Percentiles rank a stretch among this genome's conserved stretches.
Conservation (phyloP, 495 filamentous ascomycete genomes). For the Aspergillus carlsbadensis region DNA sequence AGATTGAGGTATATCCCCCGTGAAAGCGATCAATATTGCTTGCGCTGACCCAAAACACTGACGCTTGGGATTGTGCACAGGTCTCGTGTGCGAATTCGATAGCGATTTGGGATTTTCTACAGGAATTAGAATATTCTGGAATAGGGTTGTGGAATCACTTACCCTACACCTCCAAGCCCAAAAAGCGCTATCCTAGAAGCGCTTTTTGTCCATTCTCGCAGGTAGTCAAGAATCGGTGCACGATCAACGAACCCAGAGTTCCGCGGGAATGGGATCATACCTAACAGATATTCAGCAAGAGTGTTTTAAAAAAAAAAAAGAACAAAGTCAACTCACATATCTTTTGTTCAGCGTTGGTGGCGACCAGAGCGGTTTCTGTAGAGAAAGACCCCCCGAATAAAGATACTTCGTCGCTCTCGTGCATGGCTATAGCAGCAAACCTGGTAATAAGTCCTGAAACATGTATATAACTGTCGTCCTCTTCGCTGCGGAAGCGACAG, state of each 20-base stretch:
- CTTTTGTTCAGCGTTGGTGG: background rate
- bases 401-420: background rate
- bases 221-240: background rate
- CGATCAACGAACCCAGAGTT: conserved; percentile 12
- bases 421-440: conserved; percentile 10
- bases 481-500: conserved; percentile 24
- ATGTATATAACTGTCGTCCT: conserved; percentile 25
- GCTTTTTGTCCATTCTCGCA: conserved; percentile 2
- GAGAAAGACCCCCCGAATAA: conserved; percentile 2
- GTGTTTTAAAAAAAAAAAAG: too few relatives aligned
- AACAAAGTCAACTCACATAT: conserved; percentile 4
- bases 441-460: conserved; percentile 14
- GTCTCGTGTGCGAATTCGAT: conserved; percentile 40
- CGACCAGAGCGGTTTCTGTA: background rate
- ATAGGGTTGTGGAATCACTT: background rate
- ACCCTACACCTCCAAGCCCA: conserved; percentile 33
- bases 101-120: conserved; percentile 35
- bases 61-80: conserved; percentile 19
- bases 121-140: conserved; percentile 1
- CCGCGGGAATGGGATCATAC: conserved; percentile 5
- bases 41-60: conserved; percentile 46
- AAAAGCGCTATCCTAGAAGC: conserved; percentile 23
- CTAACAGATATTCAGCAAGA: background rate
- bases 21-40: conserved; percentile 32
- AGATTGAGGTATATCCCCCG: conserved; percentile 28